phyloP scores from a whole-genome alignment of 495 filamentous ascomycete species.

The Hypoxylon lenormandii region DNA sequence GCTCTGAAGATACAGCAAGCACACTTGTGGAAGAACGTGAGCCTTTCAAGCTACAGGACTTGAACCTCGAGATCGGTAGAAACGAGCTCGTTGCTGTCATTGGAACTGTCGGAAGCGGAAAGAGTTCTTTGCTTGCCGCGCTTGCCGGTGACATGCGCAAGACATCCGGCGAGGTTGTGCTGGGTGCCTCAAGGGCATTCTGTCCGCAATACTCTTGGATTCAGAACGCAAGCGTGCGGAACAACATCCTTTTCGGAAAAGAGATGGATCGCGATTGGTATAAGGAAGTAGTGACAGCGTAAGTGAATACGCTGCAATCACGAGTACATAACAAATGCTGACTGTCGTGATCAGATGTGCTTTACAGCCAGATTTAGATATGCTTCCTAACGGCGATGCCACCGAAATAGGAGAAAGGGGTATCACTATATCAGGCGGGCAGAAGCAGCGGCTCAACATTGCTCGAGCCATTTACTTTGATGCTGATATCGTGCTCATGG shows the following conservation, averaged over 20 bases:
- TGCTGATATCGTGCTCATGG: constrained; percentile 83
- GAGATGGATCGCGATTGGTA: constrained; percentile 76
- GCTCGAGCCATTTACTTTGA: constrained; percentile 87
- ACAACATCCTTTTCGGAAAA: constrained; percentile 93
- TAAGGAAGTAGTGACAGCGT: constrained; percentile 65
- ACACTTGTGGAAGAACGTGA: constrained; percentile 69
- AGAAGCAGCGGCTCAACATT: constrained; percentile 86
- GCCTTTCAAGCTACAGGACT: constrained; percentile 82
- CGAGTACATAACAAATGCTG: constrained; percentile 14
- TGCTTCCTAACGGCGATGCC: constrained; percentile 76
- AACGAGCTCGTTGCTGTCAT: constrained; percentile 92
- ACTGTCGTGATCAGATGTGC: constrained; percentile 67
- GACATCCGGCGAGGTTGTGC: constrained; percentile 75
- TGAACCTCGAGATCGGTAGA: constrained; percentile 78
- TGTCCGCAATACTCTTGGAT: constrained; percentile 99
- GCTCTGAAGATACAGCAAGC: constrained; percentile 62
- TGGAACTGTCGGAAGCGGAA: constrained; percentile 89
- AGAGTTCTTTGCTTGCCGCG: constrained; percentile 89
- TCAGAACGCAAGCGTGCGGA: constrained; percentile 84
- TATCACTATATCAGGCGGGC: constrained; percentile 83
- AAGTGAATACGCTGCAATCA: constrained; percentile 36
- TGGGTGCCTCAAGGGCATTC: constrained; percentile 84
- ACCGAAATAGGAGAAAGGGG: constrained; percentile 85
- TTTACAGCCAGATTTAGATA: constrained; percentile 77
- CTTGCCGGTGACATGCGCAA: constrained; percentile 93